phyloP scores from a whole-genome alignment of 306 rosid species.

The Hippophae tibetana region DNA sequence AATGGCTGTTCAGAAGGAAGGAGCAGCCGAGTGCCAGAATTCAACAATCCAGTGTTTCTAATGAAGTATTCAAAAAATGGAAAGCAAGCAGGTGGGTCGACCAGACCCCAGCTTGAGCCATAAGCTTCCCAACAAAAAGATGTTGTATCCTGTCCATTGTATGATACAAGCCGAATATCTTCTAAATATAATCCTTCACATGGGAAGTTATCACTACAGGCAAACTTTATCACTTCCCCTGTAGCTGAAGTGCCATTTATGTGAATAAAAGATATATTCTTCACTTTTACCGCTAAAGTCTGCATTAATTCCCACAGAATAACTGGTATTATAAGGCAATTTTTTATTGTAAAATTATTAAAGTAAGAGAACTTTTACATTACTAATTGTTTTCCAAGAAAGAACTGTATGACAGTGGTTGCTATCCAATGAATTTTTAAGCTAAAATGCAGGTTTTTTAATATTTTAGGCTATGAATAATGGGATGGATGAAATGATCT shows the following conservation, averaged over 20 bases:
- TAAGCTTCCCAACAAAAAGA: constrained; percentile 75
- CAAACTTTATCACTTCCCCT: constrained; percentile 54
- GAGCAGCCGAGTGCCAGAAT: constrained; percentile 15
- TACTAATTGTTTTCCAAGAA: too few relatives aligned
- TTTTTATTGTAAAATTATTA: too few relatives aligned
- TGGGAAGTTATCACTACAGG: constrained; percentile 63
- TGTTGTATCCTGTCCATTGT: constrained; percentile 23
- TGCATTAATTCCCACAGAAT: constrained; percentile 21
- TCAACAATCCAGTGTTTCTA: constrained; percentile 27
- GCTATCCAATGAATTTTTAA: too few relatives aligned
- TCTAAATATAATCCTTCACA: constrained; percentile 59
- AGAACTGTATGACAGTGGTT: too few relatives aligned
- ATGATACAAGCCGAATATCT: constrained; percentile 44
- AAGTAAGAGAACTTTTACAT: too few relatives aligned
- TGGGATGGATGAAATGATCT: too few relatives aligned
- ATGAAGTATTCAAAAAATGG: constrained; percentile 23
- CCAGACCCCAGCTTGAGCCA: constrained; percentile 47
- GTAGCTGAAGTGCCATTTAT: constrained; percentile 79
- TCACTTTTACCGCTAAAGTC: constrained; percentile 74
- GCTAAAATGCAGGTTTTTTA: too few relatives aligned
- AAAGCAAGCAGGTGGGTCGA: constrained; percentile 55
- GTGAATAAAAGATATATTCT: constrained; percentile 49
- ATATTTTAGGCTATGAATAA: too few relatives aligned
- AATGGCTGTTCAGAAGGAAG: constrained; percentile 17
- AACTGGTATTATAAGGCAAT: too few relatives aligned